Conservation (phyloP, 768 basidiomycete genomes). For the Lactifluus hygrophoroides region DNA sequence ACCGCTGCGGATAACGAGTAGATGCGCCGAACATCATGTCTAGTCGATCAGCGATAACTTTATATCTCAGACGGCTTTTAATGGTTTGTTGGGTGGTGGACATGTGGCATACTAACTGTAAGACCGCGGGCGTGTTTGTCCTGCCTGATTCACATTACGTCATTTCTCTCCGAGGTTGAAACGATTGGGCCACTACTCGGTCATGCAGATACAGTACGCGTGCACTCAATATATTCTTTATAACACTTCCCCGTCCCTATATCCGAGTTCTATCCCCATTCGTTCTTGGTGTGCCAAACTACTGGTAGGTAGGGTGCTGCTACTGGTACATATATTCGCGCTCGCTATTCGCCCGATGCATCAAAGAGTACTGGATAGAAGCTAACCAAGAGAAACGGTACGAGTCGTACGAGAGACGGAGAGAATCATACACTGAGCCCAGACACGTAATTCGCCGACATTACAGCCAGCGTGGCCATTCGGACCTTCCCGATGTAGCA, state of each 20-base stretch:
- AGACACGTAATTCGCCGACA: background rate
- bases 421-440: background rate
- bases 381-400: background rate
- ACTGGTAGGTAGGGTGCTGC: background rate
- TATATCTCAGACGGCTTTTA: background rate
- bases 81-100: background rate
- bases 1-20: background rate
- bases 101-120: background rate
- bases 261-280: background rate
- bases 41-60: background rate
- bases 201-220: too few relatives aligned
- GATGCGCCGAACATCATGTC: background rate
- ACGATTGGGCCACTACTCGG: too few relatives aligned
- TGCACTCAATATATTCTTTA: background rate
- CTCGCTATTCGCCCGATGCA: background rate
- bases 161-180: too few relatives aligned
- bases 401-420: background rate
- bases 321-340: background rate
- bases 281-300: background rate
- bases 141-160: background rate
- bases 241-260: background rate
- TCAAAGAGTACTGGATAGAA: background rate
- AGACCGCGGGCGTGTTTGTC: background rate
- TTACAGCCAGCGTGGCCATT: constrained; percentile 14
- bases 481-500: background rate